Base-by-base conservation (phyloP, 2,329 filamentous ascomycete species). In the Xylaria multiplex region DNA sequence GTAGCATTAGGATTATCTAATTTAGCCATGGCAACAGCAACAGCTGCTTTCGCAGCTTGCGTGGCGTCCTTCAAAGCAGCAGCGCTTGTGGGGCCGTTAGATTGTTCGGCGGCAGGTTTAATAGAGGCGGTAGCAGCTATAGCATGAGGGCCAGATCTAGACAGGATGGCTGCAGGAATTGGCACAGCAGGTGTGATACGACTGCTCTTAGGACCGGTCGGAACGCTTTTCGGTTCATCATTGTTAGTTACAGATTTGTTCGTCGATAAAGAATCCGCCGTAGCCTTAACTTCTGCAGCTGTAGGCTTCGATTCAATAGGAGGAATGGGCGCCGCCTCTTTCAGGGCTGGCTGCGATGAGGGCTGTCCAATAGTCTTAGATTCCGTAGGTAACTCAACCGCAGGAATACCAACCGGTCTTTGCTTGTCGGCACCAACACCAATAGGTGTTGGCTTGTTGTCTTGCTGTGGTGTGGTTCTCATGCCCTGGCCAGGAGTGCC, bases 21-120 rank as follows among this genome's bases (percentile, higher is more conserved):
- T 74, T 92, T 91, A 1, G 91, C 90, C 90, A 93, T 93, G 1
- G 92, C 92, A 46, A 90, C 87, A 59, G 91, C 91, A n/a, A 93
- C 91, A 8, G 91, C 91, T 35, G 90, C 91, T 72, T 89, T 90
- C 1, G 91, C 91, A 45, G 90, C 88, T 75, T 90, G 88, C 0
- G 91, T 93, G 1, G 91, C 90, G 78, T 91, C 90, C 68, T 87
- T 84, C 9, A 90, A 81, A 52, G 81, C 77, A 8, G 81, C 76
- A 11, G 80, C 80, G 74, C 76, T 77, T 2, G 76, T 69, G 14
- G 76, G 73, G 8, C 79, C 74, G 42, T 77, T 79, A 8, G 76
- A 73, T 58, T 77, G 74, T 24, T 84, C 77, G 50, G 78, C 73
- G 4, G 77, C 72, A 24, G 81, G 77, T 68, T 80, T 83, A 2